These are phyloP conservation scores for Trichosanthes truncata DNA, from an alignment of 306 rosid species.

Conservation along the genomic window DNA sequence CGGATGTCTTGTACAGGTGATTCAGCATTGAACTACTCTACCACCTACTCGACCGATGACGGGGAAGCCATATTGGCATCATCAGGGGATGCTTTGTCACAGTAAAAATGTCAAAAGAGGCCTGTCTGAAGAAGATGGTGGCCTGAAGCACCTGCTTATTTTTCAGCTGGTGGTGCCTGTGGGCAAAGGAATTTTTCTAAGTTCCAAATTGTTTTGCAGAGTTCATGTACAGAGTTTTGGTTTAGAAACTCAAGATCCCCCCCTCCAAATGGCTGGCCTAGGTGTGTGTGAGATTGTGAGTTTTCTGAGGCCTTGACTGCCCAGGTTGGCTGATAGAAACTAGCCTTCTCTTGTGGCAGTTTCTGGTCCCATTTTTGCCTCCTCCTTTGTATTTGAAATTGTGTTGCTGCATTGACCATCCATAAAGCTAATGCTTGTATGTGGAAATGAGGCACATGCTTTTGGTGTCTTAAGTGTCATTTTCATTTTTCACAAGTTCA, in stretches of 20 bases:
- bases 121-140: neutral
- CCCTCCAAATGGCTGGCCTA: neutral
- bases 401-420: neutral
- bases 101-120: conserved; percentile 8
- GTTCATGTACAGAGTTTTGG: neutral
- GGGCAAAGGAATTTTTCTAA: neutral
- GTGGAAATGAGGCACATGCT: neutral
- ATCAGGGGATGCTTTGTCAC: conserved; percentile 25
- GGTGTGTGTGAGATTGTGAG: neutral
- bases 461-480: neutral
- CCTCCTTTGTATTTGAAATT: neutral
- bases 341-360: conserved; percentile 41
- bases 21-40: conserved; percentile 37
- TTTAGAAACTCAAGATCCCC: neutral
- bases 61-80: neutral
- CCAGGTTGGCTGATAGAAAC: conserved; percentile 40
- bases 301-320: conserved; percentile 12
- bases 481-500: neutral
- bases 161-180: neutral
- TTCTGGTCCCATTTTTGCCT: conserved; percentile 12
- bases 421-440: neutral
- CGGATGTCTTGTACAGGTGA: conserved; percentile 35
- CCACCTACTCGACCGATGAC: neutral
- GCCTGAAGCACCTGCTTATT: neutral
- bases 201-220: neutral